Conservation (phyloP, 257 asterid species). For the Ilex aquifolium region DNA sequence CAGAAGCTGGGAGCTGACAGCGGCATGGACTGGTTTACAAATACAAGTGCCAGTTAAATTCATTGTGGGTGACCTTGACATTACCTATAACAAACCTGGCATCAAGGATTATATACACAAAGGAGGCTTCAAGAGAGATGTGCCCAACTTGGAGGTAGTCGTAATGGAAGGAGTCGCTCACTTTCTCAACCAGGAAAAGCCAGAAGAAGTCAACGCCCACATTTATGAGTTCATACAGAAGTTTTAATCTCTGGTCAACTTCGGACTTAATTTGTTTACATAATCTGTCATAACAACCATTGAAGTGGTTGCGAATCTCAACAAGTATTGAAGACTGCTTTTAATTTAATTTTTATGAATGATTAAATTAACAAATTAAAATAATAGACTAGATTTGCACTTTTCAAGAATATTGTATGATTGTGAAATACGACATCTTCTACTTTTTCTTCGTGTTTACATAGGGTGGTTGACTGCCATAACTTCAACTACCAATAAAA, state of each 20-base stretch:
- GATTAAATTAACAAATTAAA: too few relatives aligned
- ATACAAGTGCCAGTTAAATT: constrained; percentile 15
- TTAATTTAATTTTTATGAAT: too few relatives aligned
- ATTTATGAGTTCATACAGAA: constrained; percentile 14
- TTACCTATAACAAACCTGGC: constrained; percentile 14
- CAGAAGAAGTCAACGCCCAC: constrained; percentile 13
- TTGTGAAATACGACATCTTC: too few relatives aligned
- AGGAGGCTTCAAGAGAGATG: constrained; percentile 13
- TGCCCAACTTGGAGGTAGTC: constrained; percentile 9
- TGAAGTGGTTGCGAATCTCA: too few relatives aligned
- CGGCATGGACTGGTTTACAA: constrained; percentile 10
- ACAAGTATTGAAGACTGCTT: too few relatives aligned
- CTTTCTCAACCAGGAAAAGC: constrained; percentile 16
- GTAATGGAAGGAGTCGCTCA: constrained; percentile 18
- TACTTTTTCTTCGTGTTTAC: too few relatives aligned
- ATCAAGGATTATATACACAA: constrained; percentile 4
- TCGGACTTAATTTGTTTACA: too few relatives aligned
- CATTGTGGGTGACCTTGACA: constrained; percentile 8
- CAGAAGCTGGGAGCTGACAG: constrained; percentile 16
- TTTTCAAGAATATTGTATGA: too few relatives aligned
- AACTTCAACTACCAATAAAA: too few relatives aligned
- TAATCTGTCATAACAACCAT: too few relatives aligned
- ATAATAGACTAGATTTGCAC: too few relatives aligned
- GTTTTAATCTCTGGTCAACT: constrained; percentile 4
- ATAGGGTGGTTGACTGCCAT: too few relatives aligned